These are phyloP conservation scores for Exophiala alcalophila DNA, from an alignment of 2,329 filamentous ascomycete species.

Conservation along the genomic window DNA sequence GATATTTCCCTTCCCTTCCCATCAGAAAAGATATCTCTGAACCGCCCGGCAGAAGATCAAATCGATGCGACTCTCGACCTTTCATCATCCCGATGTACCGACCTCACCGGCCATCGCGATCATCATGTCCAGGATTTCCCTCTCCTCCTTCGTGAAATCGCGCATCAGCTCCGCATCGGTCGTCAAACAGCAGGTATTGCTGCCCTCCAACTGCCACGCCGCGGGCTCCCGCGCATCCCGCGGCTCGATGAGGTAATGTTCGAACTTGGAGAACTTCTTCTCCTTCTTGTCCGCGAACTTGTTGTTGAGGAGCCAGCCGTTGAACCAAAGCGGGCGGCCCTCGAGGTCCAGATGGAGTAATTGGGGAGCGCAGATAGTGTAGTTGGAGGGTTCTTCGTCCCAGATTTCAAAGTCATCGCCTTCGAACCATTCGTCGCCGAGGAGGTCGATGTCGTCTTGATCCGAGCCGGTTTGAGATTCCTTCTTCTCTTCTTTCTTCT, in stretches of 20 bases:
- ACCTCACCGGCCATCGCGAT: constrained; percentile 27
- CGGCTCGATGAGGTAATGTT: constrained; percentile 31
- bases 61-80: too few species aligned
- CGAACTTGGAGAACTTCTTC: constrained; percentile 39
- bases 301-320: constrained; percentile 44
- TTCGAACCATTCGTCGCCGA: too few species aligned
- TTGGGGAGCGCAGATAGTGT: constrained; percentile 46
- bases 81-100: constrained; percentile 20
- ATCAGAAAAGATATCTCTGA: too few species aligned
- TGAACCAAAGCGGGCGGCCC: constrained; percentile 48
- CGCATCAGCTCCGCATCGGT: constrained; percentile 25
- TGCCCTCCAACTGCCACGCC: constrained; percentile 30
- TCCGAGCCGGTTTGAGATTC: too few species aligned
- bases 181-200: constrained; percentile 31
- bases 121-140: constrained; percentile 26
- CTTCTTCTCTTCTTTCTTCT: too few species aligned
- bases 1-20: too few species aligned
- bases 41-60: too few species aligned
- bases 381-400: constrained; percentile 30
- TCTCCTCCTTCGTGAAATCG: constrained; percentile 27
- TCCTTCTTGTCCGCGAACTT: constrained; percentile 42
- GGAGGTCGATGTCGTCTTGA: too few species aligned
- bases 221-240: constrained; percentile 27
- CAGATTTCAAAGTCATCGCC: too few species aligned
- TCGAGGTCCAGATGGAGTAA: constrained; percentile 45